Percentiles rank a stretch among this genome's conserved stretches.
These are phyloP conservation scores for Ambispora gerdemannii DNA, from an alignment of 192 early-diverging fungal species.

Conservation along the genomic window DNA sequence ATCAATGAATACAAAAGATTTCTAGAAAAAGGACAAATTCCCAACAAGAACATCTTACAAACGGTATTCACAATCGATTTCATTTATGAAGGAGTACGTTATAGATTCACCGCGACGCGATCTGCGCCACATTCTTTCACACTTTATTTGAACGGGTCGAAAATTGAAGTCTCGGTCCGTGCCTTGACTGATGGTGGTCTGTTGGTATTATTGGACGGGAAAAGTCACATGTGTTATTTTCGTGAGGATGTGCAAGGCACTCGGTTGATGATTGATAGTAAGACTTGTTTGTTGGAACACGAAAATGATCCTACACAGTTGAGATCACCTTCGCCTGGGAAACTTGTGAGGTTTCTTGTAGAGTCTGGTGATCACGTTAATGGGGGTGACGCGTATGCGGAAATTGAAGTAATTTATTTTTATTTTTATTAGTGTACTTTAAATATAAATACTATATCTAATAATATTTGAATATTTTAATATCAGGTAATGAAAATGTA, in stretches of 20 bases:
- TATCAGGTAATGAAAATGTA: constrained; percentile 98
- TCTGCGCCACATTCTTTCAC: constrained; percentile 79
- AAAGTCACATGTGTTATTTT: constrained; percentile 89
- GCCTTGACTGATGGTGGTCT: constrained; percentile 88
- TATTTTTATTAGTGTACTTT: neutral
- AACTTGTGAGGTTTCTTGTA: constrained; percentile 91
- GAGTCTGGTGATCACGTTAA: constrained; percentile 91
- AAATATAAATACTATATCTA: neutral
- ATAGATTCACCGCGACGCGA: constrained; percentile 78
- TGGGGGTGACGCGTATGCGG: constrained; percentile 88
- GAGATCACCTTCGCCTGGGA: constrained; percentile 92
- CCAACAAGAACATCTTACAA: constrained; percentile 67
- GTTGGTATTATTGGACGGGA: constrained; percentile 84
- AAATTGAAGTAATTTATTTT: constrained; percentile 75
- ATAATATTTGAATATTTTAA: neutral
- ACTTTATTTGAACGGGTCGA: constrained; percentile 78
- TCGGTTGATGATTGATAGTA: constrained; percentile 85
- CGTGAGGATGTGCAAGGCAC: constrained; percentile 87
- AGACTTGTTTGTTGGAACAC: constrained; percentile 90
- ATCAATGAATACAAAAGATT: constrained; percentile 72
- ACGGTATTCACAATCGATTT: constrained; percentile 83
- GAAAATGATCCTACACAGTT: constrained; percentile 97
- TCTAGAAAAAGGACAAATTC: constrained; percentile 92
- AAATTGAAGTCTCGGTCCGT: constrained; percentile 80
- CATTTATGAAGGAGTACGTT: constrained; percentile 89